Conservation (phyloP, 2,329 filamentous ascomycete genomes). For the Dactylellina drechsleri region DNA sequence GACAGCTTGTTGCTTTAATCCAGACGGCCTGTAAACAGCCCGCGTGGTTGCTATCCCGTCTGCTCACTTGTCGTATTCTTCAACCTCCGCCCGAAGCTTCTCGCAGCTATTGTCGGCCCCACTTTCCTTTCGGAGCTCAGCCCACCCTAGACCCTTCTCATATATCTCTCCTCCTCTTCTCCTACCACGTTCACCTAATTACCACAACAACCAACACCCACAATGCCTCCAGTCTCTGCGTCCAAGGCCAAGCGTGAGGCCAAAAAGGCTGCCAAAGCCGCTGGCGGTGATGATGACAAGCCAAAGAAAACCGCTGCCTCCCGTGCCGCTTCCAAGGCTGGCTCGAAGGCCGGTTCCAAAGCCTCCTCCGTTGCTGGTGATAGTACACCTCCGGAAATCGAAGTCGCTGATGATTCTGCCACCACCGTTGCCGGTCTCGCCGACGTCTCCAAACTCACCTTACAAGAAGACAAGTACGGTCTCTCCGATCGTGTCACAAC, state of each 20-base stretch:
- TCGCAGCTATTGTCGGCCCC: conserved; percentile 24
- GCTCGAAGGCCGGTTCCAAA: conserved; percentile 70
- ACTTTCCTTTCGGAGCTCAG: conserved; percentile 34
- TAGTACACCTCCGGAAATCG: conserved; percentile 70
- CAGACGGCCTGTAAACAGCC: conserved; percentile 3
- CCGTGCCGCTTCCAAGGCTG: conserved; percentile 75
- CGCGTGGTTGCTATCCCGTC: conserved; percentile 2
- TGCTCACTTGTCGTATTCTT: neutral
- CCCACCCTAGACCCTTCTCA: conserved; percentile 14
- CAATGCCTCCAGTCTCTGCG: conserved; percentile 71
- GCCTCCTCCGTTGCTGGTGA: conserved; percentile 77
- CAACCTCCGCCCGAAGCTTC: conserved; percentile 10
- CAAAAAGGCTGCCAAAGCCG: conserved; percentile 63
- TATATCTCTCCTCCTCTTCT: neutral
- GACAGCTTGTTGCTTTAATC: neutral
- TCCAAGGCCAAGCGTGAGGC: conserved; percentile 78
- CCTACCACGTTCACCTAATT: conserved; percentile 8
- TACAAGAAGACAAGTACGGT: conserved; percentile 95
- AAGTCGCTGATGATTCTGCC: conserved; percentile 70
- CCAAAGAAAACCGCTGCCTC: conserved; percentile 79
- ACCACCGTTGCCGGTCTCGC: conserved; percentile 78
- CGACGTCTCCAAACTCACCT: conserved; percentile 84
- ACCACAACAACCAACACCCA: conserved; percentile 5
- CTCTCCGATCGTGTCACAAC: conserved; percentile 98
- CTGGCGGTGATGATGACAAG: conserved; percentile 70